Evolutionary conservation across 441 rosid genomes (phyloP).

Genomic region (Flueggea neowawraea): DNA sequence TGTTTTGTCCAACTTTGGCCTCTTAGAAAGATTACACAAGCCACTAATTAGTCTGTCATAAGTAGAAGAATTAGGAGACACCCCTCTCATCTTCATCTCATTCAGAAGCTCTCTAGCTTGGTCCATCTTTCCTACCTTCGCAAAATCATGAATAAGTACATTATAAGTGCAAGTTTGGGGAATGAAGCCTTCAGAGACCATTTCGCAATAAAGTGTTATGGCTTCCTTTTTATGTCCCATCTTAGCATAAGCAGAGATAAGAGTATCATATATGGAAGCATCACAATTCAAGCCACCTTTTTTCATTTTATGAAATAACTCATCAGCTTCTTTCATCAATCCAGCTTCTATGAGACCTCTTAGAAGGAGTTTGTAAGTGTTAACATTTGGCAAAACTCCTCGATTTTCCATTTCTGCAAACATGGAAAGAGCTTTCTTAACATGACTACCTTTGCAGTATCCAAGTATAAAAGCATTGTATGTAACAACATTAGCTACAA

Average conservation of each 20-base stretch:
- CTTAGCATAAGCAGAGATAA: slow-evolving; percentile 70
- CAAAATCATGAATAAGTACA: slow-evolving; percentile 63
- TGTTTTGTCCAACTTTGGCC: slow-evolving; percentile 45
- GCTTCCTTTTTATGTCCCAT: slow-evolving; percentile 69
- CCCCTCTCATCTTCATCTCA: slow-evolving; percentile 73
- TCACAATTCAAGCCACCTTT: slow-evolving; percentile 53
- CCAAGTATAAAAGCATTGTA: slow-evolving; percentile 84
- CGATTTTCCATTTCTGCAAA: slow-evolving; percentile 48
- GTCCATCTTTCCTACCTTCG: slow-evolving; percentile 67
- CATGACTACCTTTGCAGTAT: slow-evolving; percentile 55
- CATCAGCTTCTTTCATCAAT: slow-evolving; percentile 44
- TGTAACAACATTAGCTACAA: slow-evolving; percentile 47
- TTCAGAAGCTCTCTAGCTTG: slow-evolving; percentile 79
- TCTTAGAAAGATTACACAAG: slow-evolving; percentile 60
- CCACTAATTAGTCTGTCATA: slow-evolving; percentile 75
- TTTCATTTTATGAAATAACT: slow-evolving; percentile 58
- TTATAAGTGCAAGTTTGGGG: slow-evolving; percentile 83
- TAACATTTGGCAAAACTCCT: slow-evolving; percentile 55
- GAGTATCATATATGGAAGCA: slow-evolving; percentile 62
- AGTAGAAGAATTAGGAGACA: slow-evolving; percentile 60
- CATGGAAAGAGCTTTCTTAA: slow-evolving; percentile 44
- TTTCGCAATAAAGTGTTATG: slow-evolving; percentile 66
- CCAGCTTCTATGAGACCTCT: slow-evolving; percentile 54
- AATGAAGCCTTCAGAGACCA: slow-evolving; percentile 72
- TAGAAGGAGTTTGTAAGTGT: slow-evolving; percentile 73